Conservation (phyloP, 176 grass and related monocot species). For the Oryza meyeriana region DNA sequence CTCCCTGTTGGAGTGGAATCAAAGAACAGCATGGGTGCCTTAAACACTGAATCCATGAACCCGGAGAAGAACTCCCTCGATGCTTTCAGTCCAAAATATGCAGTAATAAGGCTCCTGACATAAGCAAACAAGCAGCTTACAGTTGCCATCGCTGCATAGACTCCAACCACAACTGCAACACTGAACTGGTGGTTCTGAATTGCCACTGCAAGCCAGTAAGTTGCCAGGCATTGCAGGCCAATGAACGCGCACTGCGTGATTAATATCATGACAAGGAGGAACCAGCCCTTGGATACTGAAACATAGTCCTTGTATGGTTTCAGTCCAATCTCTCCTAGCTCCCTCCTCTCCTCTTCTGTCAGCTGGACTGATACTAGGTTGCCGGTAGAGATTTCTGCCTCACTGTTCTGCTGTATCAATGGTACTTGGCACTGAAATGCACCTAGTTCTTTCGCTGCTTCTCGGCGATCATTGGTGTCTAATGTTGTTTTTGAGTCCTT, state of each 20-base stretch:
- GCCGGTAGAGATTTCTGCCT: constrained; percentile 24
- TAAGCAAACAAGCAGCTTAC: constrained; percentile 80
- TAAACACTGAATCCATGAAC: constrained; percentile 89
- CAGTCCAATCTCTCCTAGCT: constrained; percentile 60
- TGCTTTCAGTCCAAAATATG: constrained; percentile 73
- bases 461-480: constrained; percentile 23
- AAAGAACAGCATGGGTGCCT: constrained; percentile 85
- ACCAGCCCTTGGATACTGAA: constrained; percentile 40
- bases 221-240: constrained; percentile 59
- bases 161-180: constrained; percentile 43
- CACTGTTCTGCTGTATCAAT: constrained; percentile 28
- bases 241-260: constrained; percentile 51
- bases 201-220: constrained; percentile 67
- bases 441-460: background rate
- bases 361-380: constrained; percentile 41
- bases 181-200: constrained; percentile 43
- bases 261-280: constrained; percentile 49
- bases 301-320: constrained; percentile 68
- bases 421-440: constrained; percentile 17
- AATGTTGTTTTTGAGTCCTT: constrained; percentile 43
- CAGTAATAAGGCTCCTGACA: constrained; percentile 60
- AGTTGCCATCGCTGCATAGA: constrained; percentile 59
- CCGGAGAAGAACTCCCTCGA: constrained; percentile 78
- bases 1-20: constrained; percentile 81
- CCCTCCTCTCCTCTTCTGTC: constrained; percentile 67